Evolutionary conservation across 1,139 yeast genomes (phyloP).

Genomic region (Sugiyamaella sp.): DNA sequence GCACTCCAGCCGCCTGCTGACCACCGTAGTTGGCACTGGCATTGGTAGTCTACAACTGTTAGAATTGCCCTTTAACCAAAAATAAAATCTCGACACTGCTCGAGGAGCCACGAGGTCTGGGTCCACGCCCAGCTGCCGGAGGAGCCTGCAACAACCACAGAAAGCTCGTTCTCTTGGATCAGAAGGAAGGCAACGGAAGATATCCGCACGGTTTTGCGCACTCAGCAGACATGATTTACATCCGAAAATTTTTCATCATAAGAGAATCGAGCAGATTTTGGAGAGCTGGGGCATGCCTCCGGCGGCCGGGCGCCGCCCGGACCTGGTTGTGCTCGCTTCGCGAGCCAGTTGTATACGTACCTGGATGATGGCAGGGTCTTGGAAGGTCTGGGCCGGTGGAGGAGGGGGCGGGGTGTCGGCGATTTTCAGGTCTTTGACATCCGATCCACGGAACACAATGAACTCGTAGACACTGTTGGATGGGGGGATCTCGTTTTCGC

Average conservation of each 20-base stretch:
- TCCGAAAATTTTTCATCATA: conserved; percentile 42
- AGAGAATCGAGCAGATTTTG: neutral
- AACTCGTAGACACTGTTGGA: conserved; percentile 72
- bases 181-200: conserved; percentile 51
- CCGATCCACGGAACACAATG: conserved; percentile 89
- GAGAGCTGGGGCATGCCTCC: too few relatives aligned
- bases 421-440: conserved; percentile 86
- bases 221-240: conserved; percentile 36
- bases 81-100: neutral
- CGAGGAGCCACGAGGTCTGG: too few relatives aligned
- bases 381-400: conserved; percentile 28
- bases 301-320: neutral
- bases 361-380: conserved; percentile 43
- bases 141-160: neutral
- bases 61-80: neutral
- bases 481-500: conserved; percentile 73
- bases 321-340: neutral
- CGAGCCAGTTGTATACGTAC: too few relatives aligned
- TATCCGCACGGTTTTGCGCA: conserved; percentile 44
- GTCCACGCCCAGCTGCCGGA: too few relatives aligned
- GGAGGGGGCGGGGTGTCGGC: conserved; percentile 54
- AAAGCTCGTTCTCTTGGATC: conserved; percentile 29
- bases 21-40: neutral
- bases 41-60: conserved; percentile 12
- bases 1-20: conserved; percentile 16